phyloP scores from a whole-genome alignment of 2,329 filamentous ascomycete species.

The Iodosphaeria phyllophila region DNA sequence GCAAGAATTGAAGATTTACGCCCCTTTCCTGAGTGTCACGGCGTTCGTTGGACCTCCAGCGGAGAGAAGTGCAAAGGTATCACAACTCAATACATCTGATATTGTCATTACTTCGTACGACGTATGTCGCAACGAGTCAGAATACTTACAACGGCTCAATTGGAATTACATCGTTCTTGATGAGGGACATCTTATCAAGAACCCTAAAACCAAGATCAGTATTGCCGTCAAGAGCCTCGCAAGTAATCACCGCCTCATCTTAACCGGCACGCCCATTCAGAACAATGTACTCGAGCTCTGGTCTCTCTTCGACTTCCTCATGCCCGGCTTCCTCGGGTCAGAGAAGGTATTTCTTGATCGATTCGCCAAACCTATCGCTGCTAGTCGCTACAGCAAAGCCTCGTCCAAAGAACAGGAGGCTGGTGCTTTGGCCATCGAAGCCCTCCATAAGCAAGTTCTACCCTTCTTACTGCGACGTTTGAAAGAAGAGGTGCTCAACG shows the following conservation, averaged over 20 bases:
- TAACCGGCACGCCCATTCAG: slow-evolving; percentile 93
- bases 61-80: slow-evolving; percentile 56
- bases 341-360: slow-evolving; percentile 91
- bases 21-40: slow-evolving; percentile 76
- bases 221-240: slow-evolving; percentile 75
- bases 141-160: slow-evolving; percentile 60
- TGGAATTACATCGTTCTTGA: slow-evolving; percentile 98
- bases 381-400: slow-evolving; percentile 87
- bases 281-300: slow-evolving; percentile 95
- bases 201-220: slow-evolving; percentile 90
- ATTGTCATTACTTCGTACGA: slow-evolving; percentile 97
- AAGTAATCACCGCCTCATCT: slow-evolving; percentile 87
- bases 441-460: slow-evolving; percentile 94
- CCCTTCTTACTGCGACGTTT: slow-evolving; percentile 90
- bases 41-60: slow-evolving; percentile 81
- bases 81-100: slow-evolving; percentile 58
- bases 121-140: slow-evolving; percentile 90
- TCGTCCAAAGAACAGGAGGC: slow-evolving; percentile 97
- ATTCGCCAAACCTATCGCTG: slow-evolving; percentile 87
- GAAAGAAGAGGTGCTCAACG: slow-evolving; percentile 94
- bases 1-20: slow-evolving; percentile 90
- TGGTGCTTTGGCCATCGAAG: slow-evolving; percentile 87
- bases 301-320: slow-evolving; percentile 96
- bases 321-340: slow-evolving; percentile 93
- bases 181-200: slow-evolving; percentile 97